Evolutionary conservation across 2,329 filamentous ascomycete genomes (phyloP).

Genomic region (Microcera coccophila): DNA sequence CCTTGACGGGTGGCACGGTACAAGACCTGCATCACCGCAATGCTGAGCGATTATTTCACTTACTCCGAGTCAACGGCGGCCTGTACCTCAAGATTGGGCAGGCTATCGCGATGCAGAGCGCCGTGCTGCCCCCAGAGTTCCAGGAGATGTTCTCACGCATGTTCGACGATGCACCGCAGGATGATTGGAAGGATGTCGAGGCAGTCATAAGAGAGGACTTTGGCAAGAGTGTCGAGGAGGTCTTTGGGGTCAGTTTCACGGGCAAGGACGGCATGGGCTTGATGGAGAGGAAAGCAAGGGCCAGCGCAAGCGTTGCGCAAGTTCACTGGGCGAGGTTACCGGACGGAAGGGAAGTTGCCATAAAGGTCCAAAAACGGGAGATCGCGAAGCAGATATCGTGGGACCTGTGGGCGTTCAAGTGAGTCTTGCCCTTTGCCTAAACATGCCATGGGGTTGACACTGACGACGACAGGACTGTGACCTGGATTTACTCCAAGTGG

Average conservation of each 20-base stretch:
- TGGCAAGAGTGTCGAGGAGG: constrained; percentile 75
- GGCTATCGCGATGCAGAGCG: constrained; percentile 97
- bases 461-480: constrained; percentile 59
- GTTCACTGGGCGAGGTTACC: constrained; percentile 88
- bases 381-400: constrained; percentile 86
- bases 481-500: constrained; percentile 76
- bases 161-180: constrained; percentile 97
- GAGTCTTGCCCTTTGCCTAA: constrained; percentile 28
- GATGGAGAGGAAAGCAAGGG: constrained; percentile 59
- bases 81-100: constrained; percentile 97
- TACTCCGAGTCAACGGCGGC: constrained; percentile 83
- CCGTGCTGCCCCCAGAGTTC: constrained; percentile 88
- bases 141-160: constrained; percentile 94
- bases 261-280: constrained; percentile 64
- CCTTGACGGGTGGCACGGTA: constrained; percentile 68
- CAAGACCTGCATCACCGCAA: constrained; percentile 77
- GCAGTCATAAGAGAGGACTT: constrained; percentile 85
- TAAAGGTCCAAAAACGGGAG: constrained; percentile 96
- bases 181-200: constrained; percentile 80
- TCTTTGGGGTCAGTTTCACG: constrained; percentile 83
- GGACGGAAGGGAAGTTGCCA: constrained; percentile 86
- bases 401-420: constrained; percentile 96
- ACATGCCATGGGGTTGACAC: not conserved
- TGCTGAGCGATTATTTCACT: constrained; percentile 74
- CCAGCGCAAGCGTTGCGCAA: constrained; percentile 89